Percentiles rank a stretch among this genome's conserved stretches.
Evolutionary conservation across 179 eudicot species (phyloP).

Genomic region (Silene vulgaris): DNA sequence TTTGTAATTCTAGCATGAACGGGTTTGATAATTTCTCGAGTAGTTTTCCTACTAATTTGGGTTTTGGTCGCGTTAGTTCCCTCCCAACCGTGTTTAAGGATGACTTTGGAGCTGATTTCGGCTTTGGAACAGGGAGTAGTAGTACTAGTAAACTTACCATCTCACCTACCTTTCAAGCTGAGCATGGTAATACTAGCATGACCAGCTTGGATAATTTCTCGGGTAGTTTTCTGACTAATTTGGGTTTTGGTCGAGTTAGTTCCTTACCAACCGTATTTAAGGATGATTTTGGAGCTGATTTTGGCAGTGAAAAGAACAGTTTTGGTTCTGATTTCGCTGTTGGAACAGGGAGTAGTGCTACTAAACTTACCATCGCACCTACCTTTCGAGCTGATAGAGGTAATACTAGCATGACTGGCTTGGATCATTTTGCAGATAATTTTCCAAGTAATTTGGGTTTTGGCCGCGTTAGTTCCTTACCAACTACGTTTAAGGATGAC

Average conservation of each 20-base stretch:
- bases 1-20: not conserved
- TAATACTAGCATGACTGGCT: not conserved
- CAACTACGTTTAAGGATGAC: not conserved
- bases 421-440: not conserved
- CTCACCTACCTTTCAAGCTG: conserved; percentile 13
- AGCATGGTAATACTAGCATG: conserved; percentile 1
- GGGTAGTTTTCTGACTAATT: conserved; percentile 9
- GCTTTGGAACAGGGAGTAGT: too few relatives aligned
- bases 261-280: not conserved
- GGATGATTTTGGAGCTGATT: not conserved
- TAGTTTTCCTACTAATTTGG: conserved; percentile 15
- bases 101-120: conserved; percentile 10
- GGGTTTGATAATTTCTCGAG: not conserved
- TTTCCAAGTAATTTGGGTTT: conserved; percentile 12
- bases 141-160: not conserved
- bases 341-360: not conserved
- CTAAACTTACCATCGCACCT: not conserved
- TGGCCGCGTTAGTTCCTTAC: not conserved
- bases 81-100: not conserved
- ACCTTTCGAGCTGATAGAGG: conserved; percentile 19
- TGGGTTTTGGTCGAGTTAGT: not conserved
- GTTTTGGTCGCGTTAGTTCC: not conserved
- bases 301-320: too few relatives aligned
- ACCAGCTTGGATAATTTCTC: not conserved
- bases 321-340: not conserved